Percentiles rank a stretch among this genome's conserved stretches.
phyloP scores from a whole-genome alignment of 805 yeast genomes.

The Candida piceae region DNA sequence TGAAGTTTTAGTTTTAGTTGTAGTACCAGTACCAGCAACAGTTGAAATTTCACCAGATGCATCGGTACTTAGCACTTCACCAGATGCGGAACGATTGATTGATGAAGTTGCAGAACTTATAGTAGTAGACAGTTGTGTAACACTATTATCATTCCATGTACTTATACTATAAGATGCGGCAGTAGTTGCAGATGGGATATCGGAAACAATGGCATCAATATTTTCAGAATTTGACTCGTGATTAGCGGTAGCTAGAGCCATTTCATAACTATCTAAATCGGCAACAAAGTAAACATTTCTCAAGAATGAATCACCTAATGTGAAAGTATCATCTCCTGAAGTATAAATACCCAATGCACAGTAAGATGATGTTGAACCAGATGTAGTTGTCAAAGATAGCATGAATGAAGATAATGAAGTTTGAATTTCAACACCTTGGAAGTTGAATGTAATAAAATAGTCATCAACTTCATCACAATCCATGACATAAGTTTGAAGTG shows the following conservation, averaged over 20 bases:
- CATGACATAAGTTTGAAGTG: conserved; percentile 41
- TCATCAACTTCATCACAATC: conserved; percentile 35
- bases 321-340: conserved; percentile 31
- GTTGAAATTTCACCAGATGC: too few relatives aligned
- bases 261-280: conserved; percentile 41
- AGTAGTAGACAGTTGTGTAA: conserved; percentile 6
- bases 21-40: too few relatives aligned
- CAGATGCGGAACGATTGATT: too few relatives aligned
- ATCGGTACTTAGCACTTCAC: too few relatives aligned
- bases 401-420: conserved; percentile 39
- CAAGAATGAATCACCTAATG: conserved; percentile 52
- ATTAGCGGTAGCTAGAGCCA: conserved; percentile 45
- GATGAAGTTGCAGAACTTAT: background rate
- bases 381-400: conserved; percentile 13
- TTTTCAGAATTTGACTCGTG: conserved; percentile 30
- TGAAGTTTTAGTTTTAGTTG: too few relatives aligned
- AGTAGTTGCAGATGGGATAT: conserved; percentile 47
- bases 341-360: conserved; percentile 43
- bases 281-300: conserved; percentile 49
- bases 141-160: conserved; percentile 31
- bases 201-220: conserved; percentile 37
- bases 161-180: conserved; percentile 41
- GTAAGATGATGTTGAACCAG: conserved; percentile 21
- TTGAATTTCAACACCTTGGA: conserved; percentile 52
- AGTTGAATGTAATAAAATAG: conserved; percentile 39